Base-by-base conservation (phyloP, 2,329 filamentous ascomycete species). In the Ophiocordyceps unilateralis region DNA sequence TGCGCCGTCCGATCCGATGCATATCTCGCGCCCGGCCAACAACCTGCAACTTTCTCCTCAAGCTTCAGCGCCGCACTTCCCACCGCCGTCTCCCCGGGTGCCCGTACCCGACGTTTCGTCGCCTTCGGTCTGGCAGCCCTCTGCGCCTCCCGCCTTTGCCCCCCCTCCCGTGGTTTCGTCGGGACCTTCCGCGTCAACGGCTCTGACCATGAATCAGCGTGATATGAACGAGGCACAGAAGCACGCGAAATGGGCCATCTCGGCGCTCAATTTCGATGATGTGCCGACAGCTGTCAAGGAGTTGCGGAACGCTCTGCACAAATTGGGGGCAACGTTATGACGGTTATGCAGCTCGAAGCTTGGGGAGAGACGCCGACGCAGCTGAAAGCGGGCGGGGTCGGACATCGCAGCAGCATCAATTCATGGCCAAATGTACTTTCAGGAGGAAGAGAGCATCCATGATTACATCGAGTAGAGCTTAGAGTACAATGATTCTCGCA, bases 161-260 rank as follows among this genome's bases (percentile, higher is more conserved):
- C 32, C 40, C 5, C 21, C 43, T 6, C 30, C 37, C 3, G 20
- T 51, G 2, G 14, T 2, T 24, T 39, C 19, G 12, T 21, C 47
- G 0, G 45, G 46, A 9, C 24, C 24, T 8, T 26, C 7, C 3
- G 39, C 41, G 9, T 40, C 50, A 6, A 39, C 43, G 5, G 42
- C 43, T 2, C 30, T 46, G 17, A 43, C 50, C 2, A 50, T 49
- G 14, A 53, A 55, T 40, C 56, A 56, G 8, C 55, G 61, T 26
- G 85, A 94, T 48, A 81, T 95, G 30, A 67, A 76, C 30, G 74
- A 79, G 52, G 89, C 91, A 5, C 87, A 94, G 59, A 98, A 96
- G 58, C 91, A 96, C 64, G 88, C 89, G 2, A 87, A 86, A 54
- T 98, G 86, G 85, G 91, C 91, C 0, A 93, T 96, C 37, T 95